Percentiles rank a stretch among this genome's conserved stretches.
These are phyloP conservation scores for Schizochytrium sp. DNA, from an alignment of 108 stramenopile genomes.

Conservation along the genomic window DNA sequence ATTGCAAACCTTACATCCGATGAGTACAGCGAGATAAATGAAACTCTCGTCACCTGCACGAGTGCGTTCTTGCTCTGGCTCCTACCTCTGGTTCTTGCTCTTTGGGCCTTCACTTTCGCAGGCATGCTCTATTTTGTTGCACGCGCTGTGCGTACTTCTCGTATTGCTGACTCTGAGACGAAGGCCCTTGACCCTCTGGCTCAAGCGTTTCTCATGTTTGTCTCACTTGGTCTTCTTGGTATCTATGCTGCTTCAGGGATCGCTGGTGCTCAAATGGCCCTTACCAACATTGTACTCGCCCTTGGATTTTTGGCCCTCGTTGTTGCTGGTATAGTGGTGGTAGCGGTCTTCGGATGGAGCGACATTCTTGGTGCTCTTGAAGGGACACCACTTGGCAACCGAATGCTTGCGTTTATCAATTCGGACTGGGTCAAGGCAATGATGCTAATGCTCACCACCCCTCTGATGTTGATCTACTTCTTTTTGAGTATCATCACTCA, in stretches of 20 bases:
- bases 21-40: background rate
- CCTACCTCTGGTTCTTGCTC: constrained; percentile 20
- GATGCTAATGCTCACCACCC: constrained; percentile 57
- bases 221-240: constrained; percentile 29
- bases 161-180: background rate
- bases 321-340: background rate
- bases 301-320: constrained; percentile 30
- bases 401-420: background rate
- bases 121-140: constrained; percentile 19
- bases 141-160: background rate
- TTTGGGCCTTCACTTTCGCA: constrained; percentile 12
- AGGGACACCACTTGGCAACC: constrained; percentile 36
- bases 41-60: constrained; percentile 5
- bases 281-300: constrained; percentile 45
- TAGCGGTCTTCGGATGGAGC: constrained; percentile 48
- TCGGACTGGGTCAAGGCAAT: constrained; percentile 59
- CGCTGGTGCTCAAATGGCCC: constrained; percentile 46
- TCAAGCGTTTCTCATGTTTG: constrained; percentile 49
- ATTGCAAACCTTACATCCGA: background rate
- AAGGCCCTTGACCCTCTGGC: constrained; percentile 27
- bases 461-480: constrained; percentile 18
- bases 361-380: background rate
- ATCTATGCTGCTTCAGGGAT: constrained; percentile 29
- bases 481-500: constrained; percentile 13
- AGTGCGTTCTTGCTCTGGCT: constrained; percentile 44